Percentiles rank a stretch among this genome's conserved stretches.
phyloP scores from a whole-genome alignment of 768 basidiomycete species.

The Astraeus odoratus region DNA sequence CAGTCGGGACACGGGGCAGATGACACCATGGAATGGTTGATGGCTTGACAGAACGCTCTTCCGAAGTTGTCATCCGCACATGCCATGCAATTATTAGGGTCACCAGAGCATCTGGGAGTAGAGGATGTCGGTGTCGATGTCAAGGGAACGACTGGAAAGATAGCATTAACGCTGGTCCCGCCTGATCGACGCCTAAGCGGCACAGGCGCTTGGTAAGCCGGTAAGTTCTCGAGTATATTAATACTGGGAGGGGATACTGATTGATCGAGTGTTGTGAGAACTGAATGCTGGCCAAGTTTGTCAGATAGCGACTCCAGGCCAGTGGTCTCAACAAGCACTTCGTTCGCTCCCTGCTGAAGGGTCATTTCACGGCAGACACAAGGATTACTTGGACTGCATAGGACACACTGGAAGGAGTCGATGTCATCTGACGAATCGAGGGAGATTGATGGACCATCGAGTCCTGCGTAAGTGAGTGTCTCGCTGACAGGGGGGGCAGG shows the following conservation, averaged over 20 bases:
- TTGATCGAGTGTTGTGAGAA: constrained; percentile 16
- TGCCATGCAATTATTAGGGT: constrained; percentile 79
- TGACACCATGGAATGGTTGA: constrained; percentile 54
- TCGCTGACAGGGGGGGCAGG: constrained; percentile 21
- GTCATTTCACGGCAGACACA: constrained; percentile 76
- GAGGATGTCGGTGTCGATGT: constrained; percentile 24
- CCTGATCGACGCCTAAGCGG: constrained; percentile 60
- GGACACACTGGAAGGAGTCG: constrained; percentile 49
- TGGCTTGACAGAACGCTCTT: constrained; percentile 78
- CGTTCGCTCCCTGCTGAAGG: constrained; percentile 35
- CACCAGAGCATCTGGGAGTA: constrained; percentile 62
- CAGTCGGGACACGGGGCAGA: constrained; percentile 49
- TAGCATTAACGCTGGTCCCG: constrained; percentile 33
- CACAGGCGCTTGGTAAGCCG: constrained; percentile 75
- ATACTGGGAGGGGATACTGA: constrained; percentile 25
- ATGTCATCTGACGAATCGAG: constrained; percentile 28
- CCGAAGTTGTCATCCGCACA: constrained; percentile 85
- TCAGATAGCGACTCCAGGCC: constrained; percentile 10
- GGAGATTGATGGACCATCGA: constrained; percentile 20
- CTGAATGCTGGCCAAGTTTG: constrained; percentile 9
- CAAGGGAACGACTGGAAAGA: constrained; percentile 46
- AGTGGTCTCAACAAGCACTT: constrained; percentile 1
- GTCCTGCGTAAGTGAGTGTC: constrained; percentile 33
- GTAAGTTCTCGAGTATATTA: constrained; percentile 73
- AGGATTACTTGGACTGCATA: constrained; percentile 61